Base-by-base conservation (phyloP, 306 rosid genomes). In the Comarum palustre region DNA sequence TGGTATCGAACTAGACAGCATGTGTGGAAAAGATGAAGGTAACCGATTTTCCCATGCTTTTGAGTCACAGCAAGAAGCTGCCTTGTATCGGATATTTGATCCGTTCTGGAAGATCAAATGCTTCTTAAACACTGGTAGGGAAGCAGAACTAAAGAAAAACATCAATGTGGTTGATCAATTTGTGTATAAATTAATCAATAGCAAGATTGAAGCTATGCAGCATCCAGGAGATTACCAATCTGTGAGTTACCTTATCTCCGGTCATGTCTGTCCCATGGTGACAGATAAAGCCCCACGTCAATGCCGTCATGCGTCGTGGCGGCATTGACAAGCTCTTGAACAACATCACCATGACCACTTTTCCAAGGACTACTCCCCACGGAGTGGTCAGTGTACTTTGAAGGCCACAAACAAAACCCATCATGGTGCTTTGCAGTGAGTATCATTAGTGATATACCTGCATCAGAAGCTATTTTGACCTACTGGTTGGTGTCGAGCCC, bases 331-430 rank as follows among this genome's bases (percentile, higher is more conserved):
- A 93, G 80, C 58, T 87, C 96, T 22, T 62, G 50, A 47, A 93
- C 87, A 61, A 89, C 98, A 75, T 93, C 96, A 0, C 98, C 98
- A 1, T 66, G 71, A 16, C 98, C 98, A 46, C 66, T 66, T 73
- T 72, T 73, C 98, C 98, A 93, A 2, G 86, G 84, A 68, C 97
- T 91, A 2, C 69, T 61, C 43, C 46, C 47, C 16, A 93, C 97
- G 5, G 98, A 93, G 60, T 90, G 97, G 1, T 86, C 63, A 0
- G 98, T 93, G 87, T 93, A 93, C 78, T 86, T 84, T 0, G 98
- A 93, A 77, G 98, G 98, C 98, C 98, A 93, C 32, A 93, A 73
- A 79, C 97, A 93, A 71, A 93, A 93, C 4, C 98, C 98, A 70
- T 93, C 98, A 73, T 93, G 98, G 86, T 93, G 98, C 64, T 93